phyloP scores from a whole-genome alignment of 208 protist species.

The Acanthamoeba lugdunensis region DNA sequence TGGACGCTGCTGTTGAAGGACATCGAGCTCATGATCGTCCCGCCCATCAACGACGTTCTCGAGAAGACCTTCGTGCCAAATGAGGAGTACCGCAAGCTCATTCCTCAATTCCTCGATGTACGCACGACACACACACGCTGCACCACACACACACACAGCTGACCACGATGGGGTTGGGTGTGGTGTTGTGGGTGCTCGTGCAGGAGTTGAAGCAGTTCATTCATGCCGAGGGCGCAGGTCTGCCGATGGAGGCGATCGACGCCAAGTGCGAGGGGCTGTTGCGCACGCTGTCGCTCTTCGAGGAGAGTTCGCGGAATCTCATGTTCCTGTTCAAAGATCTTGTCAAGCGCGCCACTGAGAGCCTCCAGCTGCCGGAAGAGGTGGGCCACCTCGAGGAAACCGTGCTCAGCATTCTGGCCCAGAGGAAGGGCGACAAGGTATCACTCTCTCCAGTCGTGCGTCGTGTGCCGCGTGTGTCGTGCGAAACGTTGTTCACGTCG shows the following conservation, averaged over 20 bases:
- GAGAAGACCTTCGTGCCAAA: conserved; percentile 1
- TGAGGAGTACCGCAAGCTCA: conserved; percentile 54
- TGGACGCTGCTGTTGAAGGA: conserved; percentile 49
- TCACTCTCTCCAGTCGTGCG: no score
- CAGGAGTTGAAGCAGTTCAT: conserved; percentile 63
- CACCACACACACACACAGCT: no score
- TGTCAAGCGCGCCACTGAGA: conserved; percentile 7
- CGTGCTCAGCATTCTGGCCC: conserved; percentile 33
- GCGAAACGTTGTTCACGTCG: neutral
- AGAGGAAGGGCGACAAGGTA: conserved; percentile 59
- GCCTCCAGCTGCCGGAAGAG: neutral
- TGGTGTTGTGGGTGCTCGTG: neutral
- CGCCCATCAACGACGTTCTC: conserved; percentile 23
- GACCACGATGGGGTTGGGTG: no score
- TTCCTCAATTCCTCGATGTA: conserved; percentile 36
- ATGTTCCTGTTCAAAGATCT: conserved; percentile 3
- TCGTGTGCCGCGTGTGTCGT: neutral
- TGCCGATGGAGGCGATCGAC: conserved; percentile 59
- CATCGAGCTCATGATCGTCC: conserved; percentile 51
- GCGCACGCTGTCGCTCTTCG: conserved; percentile 15
- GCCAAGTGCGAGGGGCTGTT: neutral
- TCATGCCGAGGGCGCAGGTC: conserved; percentile 46
- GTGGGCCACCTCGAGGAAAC: neutral
- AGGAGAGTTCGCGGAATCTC: conserved; percentile 29
- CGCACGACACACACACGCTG: no score